Evolutionary conservation across 2,329 filamentous ascomycete genomes (phyloP), one percentile per base, ranked within the genome.

Genomic region (Graphilbum sp.): DNA sequence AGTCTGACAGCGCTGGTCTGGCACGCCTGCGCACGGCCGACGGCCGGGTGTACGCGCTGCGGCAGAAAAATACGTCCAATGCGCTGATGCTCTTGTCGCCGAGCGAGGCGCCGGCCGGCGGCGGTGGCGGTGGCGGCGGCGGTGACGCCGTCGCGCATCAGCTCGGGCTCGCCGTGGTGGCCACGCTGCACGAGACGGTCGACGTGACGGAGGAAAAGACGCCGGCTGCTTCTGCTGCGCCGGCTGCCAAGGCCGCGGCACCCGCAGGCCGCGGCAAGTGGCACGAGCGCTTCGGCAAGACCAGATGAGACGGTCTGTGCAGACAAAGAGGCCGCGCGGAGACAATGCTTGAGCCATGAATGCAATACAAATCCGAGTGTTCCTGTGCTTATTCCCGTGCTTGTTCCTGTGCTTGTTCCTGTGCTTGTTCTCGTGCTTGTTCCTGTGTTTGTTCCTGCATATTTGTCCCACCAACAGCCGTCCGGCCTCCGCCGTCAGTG

Each of bases 21-120:
- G 71, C 72, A 20, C 51, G 75, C 32, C 62, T 78, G 38, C 65
- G 58, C 46, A 41, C 40, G 3, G 63, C 64, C 1, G 63, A 62
- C 4, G 53, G 58, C 38, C 66, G 64, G 46, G 67, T 64, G 15
- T 79, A 75, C 55, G 62, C 63, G 6, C 61, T 79, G 34, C 69
- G 69, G 23, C 74, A 78, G 49, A 78, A 78, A 52, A 78, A 77
- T 52, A 77, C 74, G 0, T 79, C 74, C 34, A 79, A 79, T 50
- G 67, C 69, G n/a, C 60, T 79, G 34, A 67, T 77, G 47, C 52
- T 79, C 3, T 57, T 78, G 24, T 51, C 57, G 20, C 56, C 62
- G 3, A 44, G 48, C 9, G 44, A 47, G 18, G 40, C 46, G 29
- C 39, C 43, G 21, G 21, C 32, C 6, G 34, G 34, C 41, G 20